Evolutionary conservation across 2,329 filamentous ascomycete genomes (phyloP), one percentile per base, ranked within the genome.

Genomic region (Boeremia lycopersici): DNA sequence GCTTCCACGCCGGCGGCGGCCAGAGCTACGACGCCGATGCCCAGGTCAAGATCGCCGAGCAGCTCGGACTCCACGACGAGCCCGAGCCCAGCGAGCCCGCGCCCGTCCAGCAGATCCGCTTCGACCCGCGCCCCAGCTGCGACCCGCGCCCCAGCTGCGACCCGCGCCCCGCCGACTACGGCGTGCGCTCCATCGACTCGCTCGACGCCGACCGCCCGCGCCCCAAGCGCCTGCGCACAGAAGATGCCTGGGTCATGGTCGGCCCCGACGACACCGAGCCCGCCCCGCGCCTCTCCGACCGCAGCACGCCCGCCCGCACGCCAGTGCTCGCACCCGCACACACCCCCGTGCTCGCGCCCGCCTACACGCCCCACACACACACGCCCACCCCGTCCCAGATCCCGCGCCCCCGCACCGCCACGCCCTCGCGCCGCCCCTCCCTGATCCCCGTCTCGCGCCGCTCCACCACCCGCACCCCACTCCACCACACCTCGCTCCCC

Each of bases 1-100:
- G 93, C 0, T 97, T 97, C 73, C 87, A 93, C 58, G 91, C 93
- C 11, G 93, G 93, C 7, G 91, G 89, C 3, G 93, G 93, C 8
- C 81, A 80, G 56, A 86, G 86, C 25, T 96, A 93, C 68, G 78
- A 83, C 6, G 77, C 90, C 62, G 71, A 79, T n/a, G 51, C 61
- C 7, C 64, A 73, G 29, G 54, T 56, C 56, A 61, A 67, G 56
- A 58, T 70, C n/a, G 65, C 62, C 6, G 59, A 61, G 5, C 65
- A 66, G 36, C 53, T 69, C 2, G 63, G 63, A 1, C 52, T 65
- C 5, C 62, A 68, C 10, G 64, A 72, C 38, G 61, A 67, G 29
- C 35, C 47, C 9, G 53, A 46, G 34, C 55, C 60, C 4, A 47
- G 26, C 34, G 41, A 42, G 29, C 46, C 46, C 3, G 59, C 59